Conservation (phyloP, 441 rosid species). For the Bruguiera hainesii region DNA sequence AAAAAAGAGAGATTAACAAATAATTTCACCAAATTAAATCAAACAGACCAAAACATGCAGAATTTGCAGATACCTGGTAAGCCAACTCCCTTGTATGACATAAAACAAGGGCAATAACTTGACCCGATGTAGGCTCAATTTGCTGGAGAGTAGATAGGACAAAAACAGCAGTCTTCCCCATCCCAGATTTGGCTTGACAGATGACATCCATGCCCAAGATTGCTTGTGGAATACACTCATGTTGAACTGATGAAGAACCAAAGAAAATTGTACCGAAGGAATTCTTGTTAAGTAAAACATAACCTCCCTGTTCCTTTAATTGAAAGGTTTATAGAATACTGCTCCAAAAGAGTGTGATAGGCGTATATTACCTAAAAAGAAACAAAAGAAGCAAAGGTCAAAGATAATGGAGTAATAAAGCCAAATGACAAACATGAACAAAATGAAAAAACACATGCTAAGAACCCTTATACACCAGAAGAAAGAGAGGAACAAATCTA, state of each 20-base stretch:
- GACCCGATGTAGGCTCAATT: conserved; percentile 87
- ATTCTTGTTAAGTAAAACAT: conserved; percentile 74
- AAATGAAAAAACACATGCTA: too few species aligned
- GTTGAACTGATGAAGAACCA: conserved; percentile 94
- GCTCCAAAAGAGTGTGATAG: conserved; percentile 60
- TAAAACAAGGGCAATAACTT: conserved; percentile 89
- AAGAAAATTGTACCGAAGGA: conserved; percentile 74
- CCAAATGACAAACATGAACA: neutral
- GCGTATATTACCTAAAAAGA: conserved; percentile 67
- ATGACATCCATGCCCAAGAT: conserved; percentile 97
- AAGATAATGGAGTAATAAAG: neutral
- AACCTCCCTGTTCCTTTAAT: conserved; percentile 60
- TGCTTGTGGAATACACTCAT: conserved; percentile 99
- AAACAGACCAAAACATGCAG: neutral
- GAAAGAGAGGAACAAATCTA: too few species aligned
- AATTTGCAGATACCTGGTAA: conserved; percentile 60
- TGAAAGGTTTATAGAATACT: conserved; percentile 58
- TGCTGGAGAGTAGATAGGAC: conserved; percentile 89
- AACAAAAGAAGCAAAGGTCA: neutral
- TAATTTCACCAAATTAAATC: neutral
- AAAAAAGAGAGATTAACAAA: conserved; percentile 3
- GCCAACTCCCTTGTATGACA: conserved; percentile 98
- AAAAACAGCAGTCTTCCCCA: conserved; percentile 99
- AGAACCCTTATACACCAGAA: too few species aligned
- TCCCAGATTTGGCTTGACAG: conserved; percentile 99